Evolutionary conservation across 805 yeast species (phyloP).

Genomic region (Danielia reshetovae): DNA sequence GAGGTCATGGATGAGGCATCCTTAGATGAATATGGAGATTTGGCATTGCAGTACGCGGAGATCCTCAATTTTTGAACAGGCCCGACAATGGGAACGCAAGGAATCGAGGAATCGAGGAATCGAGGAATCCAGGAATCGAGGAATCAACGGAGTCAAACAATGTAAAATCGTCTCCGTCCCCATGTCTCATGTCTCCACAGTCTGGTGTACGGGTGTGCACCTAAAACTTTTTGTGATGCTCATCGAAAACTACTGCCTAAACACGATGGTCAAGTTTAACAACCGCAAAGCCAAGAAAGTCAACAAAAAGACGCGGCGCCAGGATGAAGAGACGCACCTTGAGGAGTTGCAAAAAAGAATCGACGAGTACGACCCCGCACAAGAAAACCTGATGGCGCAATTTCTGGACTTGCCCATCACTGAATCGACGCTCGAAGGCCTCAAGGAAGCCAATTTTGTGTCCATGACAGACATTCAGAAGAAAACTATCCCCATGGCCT

Average conservation of each 20-base stretch:
- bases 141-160: no score
- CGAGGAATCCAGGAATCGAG: no score
- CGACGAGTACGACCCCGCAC: slow-evolving; percentile 48
- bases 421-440: slow-evolving; percentile 59
- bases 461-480: slow-evolving; percentile 84
- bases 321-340: slow-evolving; percentile 32
- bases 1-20: slow-evolving; percentile 24
- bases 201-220: slow-evolving; percentile 3
- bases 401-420: slow-evolving; percentile 81
- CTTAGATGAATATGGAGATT: slow-evolving; percentile 34
- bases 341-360: slow-evolving; percentile 47
- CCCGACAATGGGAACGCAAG: no score
- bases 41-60: slow-evolving; percentile 40
- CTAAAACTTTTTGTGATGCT: slow-evolving; percentile 5
- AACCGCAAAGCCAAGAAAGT: slow-evolving; percentile 16
- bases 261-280: slow-evolving; percentile 11
- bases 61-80: slow-evolving; percentile 40
- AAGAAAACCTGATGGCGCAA: slow-evolving; percentile 31
- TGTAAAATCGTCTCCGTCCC: no score
- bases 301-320: slow-evolving; percentile 20
- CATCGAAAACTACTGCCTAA: slow-evolving; percentile 2
- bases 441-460: slow-evolving; percentile 73
- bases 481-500: slow-evolving; percentile 67
- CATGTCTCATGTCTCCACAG: no score
- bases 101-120: no score